A percentile compares a stretch with the other conserved stretches of the same genome.
Evolutionary conservation across 257 asterid genomes (phyloP).

Genomic region (Solanum gandarillasii): DNA sequence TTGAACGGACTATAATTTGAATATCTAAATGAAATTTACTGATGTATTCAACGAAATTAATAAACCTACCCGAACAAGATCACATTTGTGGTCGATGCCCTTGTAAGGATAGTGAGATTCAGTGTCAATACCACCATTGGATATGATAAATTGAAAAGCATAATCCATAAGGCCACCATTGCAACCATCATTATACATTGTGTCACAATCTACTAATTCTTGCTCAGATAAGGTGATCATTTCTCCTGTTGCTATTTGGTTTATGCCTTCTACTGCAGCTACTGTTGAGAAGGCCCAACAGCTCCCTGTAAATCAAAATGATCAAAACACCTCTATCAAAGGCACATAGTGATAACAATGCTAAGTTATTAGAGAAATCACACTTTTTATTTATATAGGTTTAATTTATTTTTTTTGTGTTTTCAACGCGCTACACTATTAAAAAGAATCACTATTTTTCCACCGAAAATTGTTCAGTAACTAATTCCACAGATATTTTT

Average conservation of each 20-base stretch:
- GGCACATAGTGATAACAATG: neutral
- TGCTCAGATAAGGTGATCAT: constrained; percentile 3
- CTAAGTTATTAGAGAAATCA: neutral
- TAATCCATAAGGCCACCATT: constrained; percentile 16
- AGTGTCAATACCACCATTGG: constrained; percentile 3
- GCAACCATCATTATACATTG: neutral
- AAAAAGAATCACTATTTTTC: neutral
- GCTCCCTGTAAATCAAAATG: neutral
- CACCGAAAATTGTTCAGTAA: neutral
- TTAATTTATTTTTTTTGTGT: neutral
- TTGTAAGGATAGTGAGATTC: constrained; percentile 3
- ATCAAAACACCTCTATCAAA: neutral
- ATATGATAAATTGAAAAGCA: constrained; percentile 2
- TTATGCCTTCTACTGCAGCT: constrained; percentile 14
- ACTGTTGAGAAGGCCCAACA: constrained; percentile 8
- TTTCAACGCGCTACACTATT: neutral
- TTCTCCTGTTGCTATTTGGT: constrained; percentile 8
- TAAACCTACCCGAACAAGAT: neutral
- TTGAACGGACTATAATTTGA: neutral
- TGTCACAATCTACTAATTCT: constrained; percentile 14
- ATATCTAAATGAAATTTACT: neutral
- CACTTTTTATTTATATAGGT: neutral
- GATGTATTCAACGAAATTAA: neutral
- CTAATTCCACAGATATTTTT: neutral
- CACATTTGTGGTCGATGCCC: neutral